These are phyloP conservation scores for Spathaspora arborariae DNA, from an alignment of 805 yeast genomes.

Conservation along the genomic window DNA sequence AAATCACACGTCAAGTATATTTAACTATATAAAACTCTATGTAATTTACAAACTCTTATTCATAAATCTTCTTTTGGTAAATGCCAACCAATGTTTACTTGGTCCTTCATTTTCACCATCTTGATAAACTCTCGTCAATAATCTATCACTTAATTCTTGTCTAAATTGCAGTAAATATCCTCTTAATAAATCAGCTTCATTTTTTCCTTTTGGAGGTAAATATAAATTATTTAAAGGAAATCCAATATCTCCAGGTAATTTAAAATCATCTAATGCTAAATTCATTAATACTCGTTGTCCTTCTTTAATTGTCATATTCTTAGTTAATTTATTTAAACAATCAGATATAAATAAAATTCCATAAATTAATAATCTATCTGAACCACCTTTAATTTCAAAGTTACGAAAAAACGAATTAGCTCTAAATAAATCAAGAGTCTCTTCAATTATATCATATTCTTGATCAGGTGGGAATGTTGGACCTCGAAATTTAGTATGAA, in stretches of 20 bases:
- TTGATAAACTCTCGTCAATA: slow-evolving; percentile 67
- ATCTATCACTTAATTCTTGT: slow-evolving; percentile 84
- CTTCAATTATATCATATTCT: slow-evolving; percentile 87
- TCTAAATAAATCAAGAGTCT: slow-evolving; percentile 83
- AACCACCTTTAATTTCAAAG: slow-evolving; percentile 93
- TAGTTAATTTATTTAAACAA: slow-evolving; percentile 63
- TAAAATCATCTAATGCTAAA: slow-evolving; percentile 80
- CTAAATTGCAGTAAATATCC: slow-evolving; percentile 87
- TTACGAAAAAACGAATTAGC: slow-evolving; percentile 96
- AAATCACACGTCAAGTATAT: background rate
- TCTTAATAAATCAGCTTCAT: slow-evolving; percentile 76
- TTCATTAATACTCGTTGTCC: slow-evolving; percentile 73
- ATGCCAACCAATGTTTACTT: slow-evolving; percentile 93
- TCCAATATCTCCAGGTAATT: slow-evolving; percentile 92
- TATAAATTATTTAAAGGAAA: slow-evolving; percentile 86
- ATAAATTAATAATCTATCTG: slow-evolving; percentile 88
- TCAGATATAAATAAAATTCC: slow-evolving; percentile 89
- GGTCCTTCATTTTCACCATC: slow-evolving; percentile 53
- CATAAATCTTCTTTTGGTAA: slow-evolving; percentile 93
- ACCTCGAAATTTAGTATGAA: slow-evolving; percentile 81
- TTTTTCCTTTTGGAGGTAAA: slow-evolving; percentile 67
- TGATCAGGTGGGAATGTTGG: slow-evolving; percentile 79
- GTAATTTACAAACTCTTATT: slow-evolving; percentile 70
- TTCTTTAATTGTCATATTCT: slow-evolving; percentile 48
- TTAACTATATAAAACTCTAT: background rate